Evolutionary conservation across 768 basidiomycete species (phyloP), one percentile per base, ranked within the genome.

Genomic region (Rhodotorula paludigena): DNA sequence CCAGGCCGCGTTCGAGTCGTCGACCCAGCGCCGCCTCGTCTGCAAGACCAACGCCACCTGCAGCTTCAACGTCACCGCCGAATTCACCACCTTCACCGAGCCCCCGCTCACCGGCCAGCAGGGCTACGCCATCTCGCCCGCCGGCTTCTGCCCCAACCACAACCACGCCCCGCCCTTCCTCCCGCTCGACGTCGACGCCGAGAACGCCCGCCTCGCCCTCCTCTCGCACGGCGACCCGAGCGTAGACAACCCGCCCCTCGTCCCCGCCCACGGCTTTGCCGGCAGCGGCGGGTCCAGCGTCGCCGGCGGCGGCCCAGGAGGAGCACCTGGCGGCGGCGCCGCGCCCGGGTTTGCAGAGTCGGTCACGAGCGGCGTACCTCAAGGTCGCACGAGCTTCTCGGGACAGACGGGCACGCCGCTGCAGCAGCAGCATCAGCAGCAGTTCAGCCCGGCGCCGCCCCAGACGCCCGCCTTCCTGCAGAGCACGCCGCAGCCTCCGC

Each of bases 181-280:
- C 57, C 62, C 69, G 11, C 42, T 71, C 49, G n/a, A 64, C 49
- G 33, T 42, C 42, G 44, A 25, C 18, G 30, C 32, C 15, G 69
- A 71, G 62, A 67, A 71, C 62, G 11, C 0, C 0, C 57, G 69
- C 20, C 57, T 58, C 16, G 1, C 48, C 7, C 10, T 1, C 21
- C 44, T 71, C 16, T 0, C 0, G 2, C 52, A 53, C 32, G 35
- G 30, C 47, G 65, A 71, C 36, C 62, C 61, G 7, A n/a, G 52
- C 5, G 30, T 67, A 45, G 36, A 60, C 1, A 51, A 57, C 35
- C 69, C 69, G 18, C 69, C 69, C 1, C 57, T 65, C 36, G 41
- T 58, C 18, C 28, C 30, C n/a, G 28, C 18, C 35, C 9, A 11
- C 16, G 52, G 57, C 10, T 39, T 49, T 28, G 53, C 58, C 25